phyloP scores from a whole-genome alignment of 257 asterid species.

The Solanum bulbocastanum region DNA sequence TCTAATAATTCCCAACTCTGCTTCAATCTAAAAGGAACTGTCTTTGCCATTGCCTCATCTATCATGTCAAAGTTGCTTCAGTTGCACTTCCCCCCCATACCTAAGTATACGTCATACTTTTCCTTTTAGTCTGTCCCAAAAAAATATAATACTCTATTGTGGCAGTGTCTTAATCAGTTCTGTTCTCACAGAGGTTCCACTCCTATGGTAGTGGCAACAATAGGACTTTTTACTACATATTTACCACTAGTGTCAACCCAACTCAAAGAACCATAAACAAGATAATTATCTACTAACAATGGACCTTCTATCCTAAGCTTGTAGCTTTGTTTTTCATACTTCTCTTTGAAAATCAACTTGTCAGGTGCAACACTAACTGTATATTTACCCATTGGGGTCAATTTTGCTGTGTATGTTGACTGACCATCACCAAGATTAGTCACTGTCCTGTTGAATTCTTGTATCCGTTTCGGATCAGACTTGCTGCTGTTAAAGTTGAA shows the following conservation, averaged over 20 bases:
- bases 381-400: conserved; percentile 23
- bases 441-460: conserved; percentile 45
- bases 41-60: background rate
- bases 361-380: conserved; percentile 49
- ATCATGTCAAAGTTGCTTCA: background rate
- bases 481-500: conserved; percentile 7
- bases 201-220: conserved; percentile 29
- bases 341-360: conserved; percentile 31
- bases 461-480: background rate
- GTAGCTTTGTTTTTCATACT: conserved; percentile 48
- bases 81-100: background rate
- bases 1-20: background rate
- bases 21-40: background rate
- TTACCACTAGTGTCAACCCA: conserved; percentile 50
- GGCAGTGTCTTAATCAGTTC: background rate
- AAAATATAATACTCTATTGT: background rate
- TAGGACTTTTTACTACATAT: conserved; percentile 46
- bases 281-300: background rate
- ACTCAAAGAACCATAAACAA: conserved; percentile 35
- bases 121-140: background rate
- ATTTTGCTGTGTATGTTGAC: conserved; percentile 25
- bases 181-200: background rate
- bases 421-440: conserved; percentile 46
- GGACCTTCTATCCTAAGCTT: conserved; percentile 38
- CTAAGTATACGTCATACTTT: background rate